Evolutionary conservation across 2,329 filamentous ascomycete genomes (phyloP), one percentile per base, ranked within the genome.

Genomic region (Akanthomyces uredinophilus): DNA sequence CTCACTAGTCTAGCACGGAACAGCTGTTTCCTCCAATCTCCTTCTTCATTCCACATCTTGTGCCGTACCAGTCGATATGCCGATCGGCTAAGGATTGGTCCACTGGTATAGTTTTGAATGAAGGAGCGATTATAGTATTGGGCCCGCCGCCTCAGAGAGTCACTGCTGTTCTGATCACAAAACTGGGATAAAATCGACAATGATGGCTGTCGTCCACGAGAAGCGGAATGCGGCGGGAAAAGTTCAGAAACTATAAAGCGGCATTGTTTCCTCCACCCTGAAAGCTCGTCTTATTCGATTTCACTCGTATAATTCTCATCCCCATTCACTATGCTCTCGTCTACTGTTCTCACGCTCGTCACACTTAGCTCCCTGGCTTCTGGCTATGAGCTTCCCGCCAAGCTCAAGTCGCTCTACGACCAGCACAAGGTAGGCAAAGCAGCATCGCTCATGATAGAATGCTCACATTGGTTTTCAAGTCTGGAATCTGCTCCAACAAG

Each of bases 321-420:
- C 50, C 11, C 32, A 10, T 24, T 52, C 56, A 47, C 32, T 1
- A 65, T 65, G 64, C 64, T 58, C 32, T 61, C 63, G 24, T 55
- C 63, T 5, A 60, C 61, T 46, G 11, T 61, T 18, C 35, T 65
- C 54, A 52, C 64, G 1, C 41, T 64, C 39, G 49, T 50, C 29
- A 39, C 63, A 5, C 32, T 64, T 11, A 54, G 64, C 24, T 60
- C 64, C 14, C 22, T 62, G 11, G 64, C 61, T 20, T 35, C 58
- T 5, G 58, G 60, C 20, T 65, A 64, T 20, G 20, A 60, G 18
- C 60, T 65, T 20, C 63, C 64, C 6, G 60, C 60, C 29, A 64
- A 65, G 44, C 60, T 65, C 16, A 64, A 65, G 51, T 37, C 60
- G 1, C 47, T 65, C 6, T 65, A 65, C 29, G 58, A 65, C 39